Conservation (phyloP, 2,329 filamentous ascomycete genomes). For the Trichoderma oligosporum region DNA sequence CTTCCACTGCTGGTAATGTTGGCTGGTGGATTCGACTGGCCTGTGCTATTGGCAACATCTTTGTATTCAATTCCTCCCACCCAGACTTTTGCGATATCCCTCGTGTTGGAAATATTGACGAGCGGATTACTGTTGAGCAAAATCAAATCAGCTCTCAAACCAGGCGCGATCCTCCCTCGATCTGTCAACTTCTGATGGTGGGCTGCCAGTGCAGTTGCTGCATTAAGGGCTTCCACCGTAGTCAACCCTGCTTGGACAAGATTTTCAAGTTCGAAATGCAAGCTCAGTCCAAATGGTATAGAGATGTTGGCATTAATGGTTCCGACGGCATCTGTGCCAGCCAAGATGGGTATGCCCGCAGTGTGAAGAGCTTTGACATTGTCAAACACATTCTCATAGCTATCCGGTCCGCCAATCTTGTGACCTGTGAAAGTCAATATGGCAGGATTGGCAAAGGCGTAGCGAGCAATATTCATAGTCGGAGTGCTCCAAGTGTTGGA, state of each 20-base stretch:
- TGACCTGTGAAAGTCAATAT: not conserved
- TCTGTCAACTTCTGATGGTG: not conserved
- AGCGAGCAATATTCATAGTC: conserved; percentile 12
- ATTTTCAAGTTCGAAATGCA: conserved; percentile 6
- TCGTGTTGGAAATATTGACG: not conserved
- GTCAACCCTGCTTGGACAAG: conserved; percentile 3
- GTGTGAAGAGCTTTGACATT: conserved; percentile 2
- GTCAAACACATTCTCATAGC: not conserved
- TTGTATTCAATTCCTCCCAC: conserved; percentile 10
- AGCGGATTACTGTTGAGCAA: conserved; percentile 2
- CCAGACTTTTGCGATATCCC: conserved; percentile 3
- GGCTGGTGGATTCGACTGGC: not conserved
- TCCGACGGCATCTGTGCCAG: conserved; percentile 7
- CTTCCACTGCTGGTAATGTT: not conserved
- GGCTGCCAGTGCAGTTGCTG: not conserved
- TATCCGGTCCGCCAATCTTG: not conserved
- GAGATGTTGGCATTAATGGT: conserved; percentile 5
- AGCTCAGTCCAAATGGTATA: not conserved
- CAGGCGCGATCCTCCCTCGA: not conserved
- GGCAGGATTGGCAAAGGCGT: not conserved
- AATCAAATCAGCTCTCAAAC: conserved; percentile 1
- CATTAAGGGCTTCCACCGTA: not conserved
- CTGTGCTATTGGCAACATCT: conserved; percentile 3
- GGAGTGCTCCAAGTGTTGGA: conserved; percentile 3
- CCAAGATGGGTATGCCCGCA: conserved; percentile 10